Evolutionary conservation across 371 early-diverging fungal species (phyloP), one percentile per base, ranked within the genome.

Genomic region (Vairimorpha necatrix): DNA sequence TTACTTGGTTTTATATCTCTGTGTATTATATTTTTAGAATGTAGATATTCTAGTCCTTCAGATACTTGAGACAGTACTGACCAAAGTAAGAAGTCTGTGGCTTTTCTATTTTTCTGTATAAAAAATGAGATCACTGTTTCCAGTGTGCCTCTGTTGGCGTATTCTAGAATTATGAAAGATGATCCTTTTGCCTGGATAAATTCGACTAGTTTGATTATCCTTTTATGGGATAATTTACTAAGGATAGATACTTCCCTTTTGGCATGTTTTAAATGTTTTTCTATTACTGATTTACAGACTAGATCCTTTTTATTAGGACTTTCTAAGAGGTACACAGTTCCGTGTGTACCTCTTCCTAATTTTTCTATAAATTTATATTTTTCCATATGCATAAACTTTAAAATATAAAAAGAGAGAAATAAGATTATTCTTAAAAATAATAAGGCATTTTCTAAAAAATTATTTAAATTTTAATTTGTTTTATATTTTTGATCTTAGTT

Each of bases 1-100:
- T 94, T 94, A 65, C 91, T 93, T n/a, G 93, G 92, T 69, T 93
- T 93, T 80, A 98, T 93, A 78, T 93, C 93, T 67, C 98, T 89
- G 84, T 99, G 98, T 66, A 96, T 94, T 76, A 98, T 95, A 53
- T 90, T 90, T 67, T 90, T 88, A 47, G 88, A 87, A 79, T 99
- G 99, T 32, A 99, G 86, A 85, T 98, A 96, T 68, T 88, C 89
- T n/a, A 94, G 83, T 7, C 92, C 94, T 60, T 89, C 88, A 70
- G 93, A 81, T 83, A 94, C 88, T 82, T 94, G 94, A 32, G 88
- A 87, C 0, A 91, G 88, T 80, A 90, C 90, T 24, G 88, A 87
- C 70, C 89, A 88, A 65, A 89, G 86, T 47, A 90, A 87, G 53
- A 84, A 80, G 74, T 91, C 91, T 47, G 90, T 89, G 82, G 94